Percentiles rank a stretch among this genome's conserved stretches.
Conservation (phyloP, 768 basidiomycete species). For the Leccinum obscurum region DNA sequence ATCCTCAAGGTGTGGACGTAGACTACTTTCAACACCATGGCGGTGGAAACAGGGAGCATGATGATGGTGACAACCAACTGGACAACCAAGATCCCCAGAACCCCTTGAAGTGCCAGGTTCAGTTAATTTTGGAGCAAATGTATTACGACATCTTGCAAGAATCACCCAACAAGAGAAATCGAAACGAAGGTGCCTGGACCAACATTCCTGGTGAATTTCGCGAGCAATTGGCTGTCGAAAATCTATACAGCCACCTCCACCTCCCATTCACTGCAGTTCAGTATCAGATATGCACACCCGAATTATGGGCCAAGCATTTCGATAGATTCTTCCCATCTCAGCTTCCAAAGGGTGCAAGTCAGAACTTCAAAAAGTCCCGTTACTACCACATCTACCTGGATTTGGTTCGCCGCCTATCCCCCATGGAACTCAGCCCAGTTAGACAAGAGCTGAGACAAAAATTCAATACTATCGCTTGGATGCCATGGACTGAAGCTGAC, state of each 20-base stretch:
- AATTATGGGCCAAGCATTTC: neutral
- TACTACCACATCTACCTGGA: neutral
- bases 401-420: neutral
- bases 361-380: neutral
- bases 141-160: neutral
- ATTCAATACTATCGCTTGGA: neutral
- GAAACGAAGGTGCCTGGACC: neutral
- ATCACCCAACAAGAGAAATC: neutral
- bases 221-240: neutral
- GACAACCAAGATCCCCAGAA: neutral
- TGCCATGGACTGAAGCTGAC: neutral
- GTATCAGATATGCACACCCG: neutral
- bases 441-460: neutral
- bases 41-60: neutral
- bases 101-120: neutral
- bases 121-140: neutral
- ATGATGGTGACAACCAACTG: neutral
- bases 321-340: neutral
- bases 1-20: constrained; percentile 6
- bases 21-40: constrained; percentile 2
- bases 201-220: neutral
- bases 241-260: neutral
- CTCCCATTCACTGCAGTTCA: neutral
- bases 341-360: neutral
- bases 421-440: neutral